phyloP scores from a whole-genome alignment of 2,329 filamentous ascomycete species.

The Colletotrichum simmondsii region DNA sequence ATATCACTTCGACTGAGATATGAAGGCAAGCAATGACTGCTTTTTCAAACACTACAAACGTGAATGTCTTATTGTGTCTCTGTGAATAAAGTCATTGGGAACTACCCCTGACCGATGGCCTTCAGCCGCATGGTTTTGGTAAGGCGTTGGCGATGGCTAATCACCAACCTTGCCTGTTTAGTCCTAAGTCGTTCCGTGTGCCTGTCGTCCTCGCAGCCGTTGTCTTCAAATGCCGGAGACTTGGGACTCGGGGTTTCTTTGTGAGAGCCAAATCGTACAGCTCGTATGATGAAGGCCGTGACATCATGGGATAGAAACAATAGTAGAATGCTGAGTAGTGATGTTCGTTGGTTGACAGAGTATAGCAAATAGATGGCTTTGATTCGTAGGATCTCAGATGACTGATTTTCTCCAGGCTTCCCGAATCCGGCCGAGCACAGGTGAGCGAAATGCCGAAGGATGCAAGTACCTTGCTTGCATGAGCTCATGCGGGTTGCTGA shows the following conservation, averaged over 20 bases:
- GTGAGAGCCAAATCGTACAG: not conserved
- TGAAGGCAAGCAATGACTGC: not conserved
- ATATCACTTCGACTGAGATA: not conserved
- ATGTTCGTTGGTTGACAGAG: not conserved
- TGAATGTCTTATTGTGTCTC: not conserved
- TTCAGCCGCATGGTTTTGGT: slow-evolving; percentile 29
- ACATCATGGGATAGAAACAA: not conserved
- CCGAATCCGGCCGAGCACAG: not conserved
- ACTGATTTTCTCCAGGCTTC: not conserved
- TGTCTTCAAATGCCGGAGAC: not conserved
- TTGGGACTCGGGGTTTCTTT: not conserved
- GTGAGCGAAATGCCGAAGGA: not conserved
- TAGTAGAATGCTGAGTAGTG: not conserved
- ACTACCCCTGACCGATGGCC: slow-evolving; percentile 9
- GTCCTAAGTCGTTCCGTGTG: not conserved
- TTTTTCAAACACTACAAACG: not conserved
- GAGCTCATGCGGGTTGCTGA: not conserved
- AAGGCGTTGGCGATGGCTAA: slow-evolving; percentile 13
- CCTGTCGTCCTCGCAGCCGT: not conserved
- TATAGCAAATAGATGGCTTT: not conserved
- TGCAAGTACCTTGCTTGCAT: not conserved
- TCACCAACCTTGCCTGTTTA: slow-evolving; percentile 7
- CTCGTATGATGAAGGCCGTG: not conserved
- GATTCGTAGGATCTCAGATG: not conserved
- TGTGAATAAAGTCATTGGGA: not conserved